These are phyloP conservation scores for Pichia sp. DNA, from an alignment of 1,139 yeast genomes.

Conservation along the genomic window DNA sequence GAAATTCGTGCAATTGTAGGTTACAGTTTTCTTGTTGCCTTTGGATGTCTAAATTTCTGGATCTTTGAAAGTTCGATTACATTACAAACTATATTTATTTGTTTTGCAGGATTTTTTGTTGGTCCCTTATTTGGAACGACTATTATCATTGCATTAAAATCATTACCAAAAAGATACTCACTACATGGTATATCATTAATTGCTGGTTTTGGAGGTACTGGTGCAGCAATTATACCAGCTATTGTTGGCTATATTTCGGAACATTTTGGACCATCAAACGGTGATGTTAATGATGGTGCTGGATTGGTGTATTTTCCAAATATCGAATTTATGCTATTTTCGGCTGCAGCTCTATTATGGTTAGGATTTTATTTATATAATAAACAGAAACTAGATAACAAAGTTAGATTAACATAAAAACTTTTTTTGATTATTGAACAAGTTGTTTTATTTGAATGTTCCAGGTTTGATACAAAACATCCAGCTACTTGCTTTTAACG, in stretches of 20 bases:
- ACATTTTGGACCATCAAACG: conserved; percentile 17
- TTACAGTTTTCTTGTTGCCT: conserved; percentile 30
- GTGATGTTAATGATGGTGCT: conserved; percentile 18
- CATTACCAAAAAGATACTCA: conserved; percentile 56
- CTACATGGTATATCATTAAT: conserved; percentile 69
- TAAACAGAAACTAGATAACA: conserved; percentile 15
- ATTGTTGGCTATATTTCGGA: conserved; percentile 42
- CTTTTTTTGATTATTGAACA: neutral
- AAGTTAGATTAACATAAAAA: conserved; percentile 12
- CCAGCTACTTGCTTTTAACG: too few relatives aligned
- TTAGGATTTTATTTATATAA: conserved; percentile 20
- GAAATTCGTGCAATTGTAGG: conserved; percentile 43
- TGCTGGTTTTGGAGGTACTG: conserved; percentile 76
- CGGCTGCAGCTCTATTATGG: conserved; percentile 23
- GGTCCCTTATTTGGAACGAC: conserved; percentile 84
- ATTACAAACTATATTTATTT: conserved; percentile 36
- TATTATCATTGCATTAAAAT: conserved; percentile 55
- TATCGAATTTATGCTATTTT: conserved; percentile 19
- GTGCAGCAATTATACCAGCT: conserved; percentile 69
- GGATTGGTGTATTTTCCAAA: conserved; percentile 29
- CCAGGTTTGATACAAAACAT: too few relatives aligned
- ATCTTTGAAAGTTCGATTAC: conserved; percentile 14
- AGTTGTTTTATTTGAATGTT: too few relatives aligned
- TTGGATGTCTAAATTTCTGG: conserved; percentile 21
- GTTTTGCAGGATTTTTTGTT: conserved; percentile 56